These are phyloP conservation scores for Spizellomyces punctatus DNA, from an alignment of 192 early-diverging fungal species.

Conservation along the genomic window DNA sequence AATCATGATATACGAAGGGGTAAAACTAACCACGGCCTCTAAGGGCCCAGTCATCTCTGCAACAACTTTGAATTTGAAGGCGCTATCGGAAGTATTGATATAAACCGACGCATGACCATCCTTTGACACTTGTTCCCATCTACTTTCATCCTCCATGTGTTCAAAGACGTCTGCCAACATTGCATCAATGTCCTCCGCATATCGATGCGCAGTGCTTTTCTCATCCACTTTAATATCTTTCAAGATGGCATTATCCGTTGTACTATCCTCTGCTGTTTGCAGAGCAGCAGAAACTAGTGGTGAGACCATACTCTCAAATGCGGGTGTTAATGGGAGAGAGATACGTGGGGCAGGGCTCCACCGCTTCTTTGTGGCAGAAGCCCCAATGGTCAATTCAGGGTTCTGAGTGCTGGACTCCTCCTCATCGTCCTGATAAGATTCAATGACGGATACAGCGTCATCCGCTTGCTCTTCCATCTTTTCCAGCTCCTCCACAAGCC, in stretches of 20 bases:
- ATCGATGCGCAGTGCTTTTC: neutral
- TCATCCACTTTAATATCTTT: neutral
- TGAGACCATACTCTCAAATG: conserved; percentile 19
- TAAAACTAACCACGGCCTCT: too few relatives aligned
- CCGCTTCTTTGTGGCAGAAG: neutral
- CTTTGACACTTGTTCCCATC: neutral
- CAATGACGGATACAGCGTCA: neutral
- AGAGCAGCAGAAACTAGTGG: conserved; percentile 1
- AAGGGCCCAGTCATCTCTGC: neutral
- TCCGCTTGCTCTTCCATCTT: neutral
- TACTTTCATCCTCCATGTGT: conserved; percentile 1
- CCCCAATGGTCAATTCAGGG: too few relatives aligned
- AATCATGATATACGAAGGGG: too few relatives aligned
- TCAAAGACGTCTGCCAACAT: neutral
- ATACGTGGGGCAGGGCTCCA: conserved; percentile 12
- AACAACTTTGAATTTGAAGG: conserved; percentile 14
- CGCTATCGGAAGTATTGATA: neutral
- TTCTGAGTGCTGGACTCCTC: too few relatives aligned
- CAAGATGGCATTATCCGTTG: neutral
- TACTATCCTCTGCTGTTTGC: neutral
- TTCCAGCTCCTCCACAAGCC: conserved; percentile 5
- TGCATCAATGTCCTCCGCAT: conserved; percentile 11
- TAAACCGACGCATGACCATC: conserved; percentile 1
- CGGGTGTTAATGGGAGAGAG: neutral
- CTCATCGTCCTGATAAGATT: too few relatives aligned